Evolutionary conservation across 2,329 filamentous ascomycete genomes (phyloP).

Genomic region (Phaeosphaeriaceae sp.): DNA sequence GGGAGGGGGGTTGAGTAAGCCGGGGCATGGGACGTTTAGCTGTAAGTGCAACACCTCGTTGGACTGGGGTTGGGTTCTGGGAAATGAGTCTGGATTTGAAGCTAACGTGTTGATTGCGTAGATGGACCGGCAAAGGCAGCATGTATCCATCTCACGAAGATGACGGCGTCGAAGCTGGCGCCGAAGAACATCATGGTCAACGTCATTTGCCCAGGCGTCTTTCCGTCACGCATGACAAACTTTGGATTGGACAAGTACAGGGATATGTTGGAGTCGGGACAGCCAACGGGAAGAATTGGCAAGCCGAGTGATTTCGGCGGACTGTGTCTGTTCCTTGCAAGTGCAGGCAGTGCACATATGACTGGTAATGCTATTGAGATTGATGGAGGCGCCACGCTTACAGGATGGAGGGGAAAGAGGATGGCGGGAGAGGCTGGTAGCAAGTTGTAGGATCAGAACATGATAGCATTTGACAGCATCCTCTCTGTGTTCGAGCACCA

Average conservation of each 20-base stretch:
- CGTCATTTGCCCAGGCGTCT: slow-evolving; percentile 54
- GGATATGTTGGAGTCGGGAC: slow-evolving; percentile 55
- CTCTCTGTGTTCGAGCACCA: no score
- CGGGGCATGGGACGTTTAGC: slow-evolving; percentile 59
- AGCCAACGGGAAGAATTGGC: slow-evolving; percentile 57
- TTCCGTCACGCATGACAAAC: slow-evolving; percentile 63
- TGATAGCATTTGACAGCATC: no score
- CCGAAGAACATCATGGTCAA: slow-evolving; percentile 61
- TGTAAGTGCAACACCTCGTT: slow-evolving; percentile 34
- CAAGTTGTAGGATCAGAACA: slow-evolving; percentile 28
- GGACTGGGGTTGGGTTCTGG: background rate
- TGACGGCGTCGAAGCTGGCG: slow-evolving; percentile 59
- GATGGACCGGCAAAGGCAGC: slow-evolving; percentile 62
- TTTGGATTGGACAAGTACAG: slow-evolving; percentile 59
- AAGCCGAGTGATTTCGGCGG: slow-evolving; percentile 58
- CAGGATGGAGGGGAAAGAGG: slow-evolving; percentile 50
- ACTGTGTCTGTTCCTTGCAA: slow-evolving; percentile 54
- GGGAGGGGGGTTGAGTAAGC: slow-evolving; percentile 60
- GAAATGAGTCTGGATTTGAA: no score
- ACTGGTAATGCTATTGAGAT: slow-evolving; percentile 58
- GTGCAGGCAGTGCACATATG: slow-evolving; percentile 49
- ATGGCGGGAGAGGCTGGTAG: slow-evolving; percentile 22
- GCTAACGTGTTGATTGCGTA: slow-evolving; percentile 7
- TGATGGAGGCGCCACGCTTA: slow-evolving; percentile 55
- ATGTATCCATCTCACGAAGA: slow-evolving; percentile 60